A percentile compares a stretch with the other conserved stretches of the same genome.
These are phyloP conservation scores for Cucumis sativus DNA, from an alignment of 306 rosid species.

Conservation along the genomic window Cucumber_9930_V3 NC_026657.2:21851501-21852000, in stretches of 20 bases:
- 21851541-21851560: background rate
- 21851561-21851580: background rate
- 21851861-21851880: background rate
- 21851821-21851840: slow-evolving; percentile 67
- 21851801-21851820: slow-evolving; percentile 70
- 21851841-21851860: slow-evolving; percentile 67
- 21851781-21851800: slow-evolving; percentile 86
- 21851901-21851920: background rate
- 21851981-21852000: background rate
- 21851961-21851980: background rate
- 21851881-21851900: background rate
- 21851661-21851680: slow-evolving; percentile 78
- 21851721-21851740: background rate
- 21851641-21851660: slow-evolving; percentile 92
- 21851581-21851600: background rate
- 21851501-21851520: background rate
- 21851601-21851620: slow-evolving; percentile 93
- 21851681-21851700: background rate
- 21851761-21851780: slow-evolving; percentile 42
- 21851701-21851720: background rate
- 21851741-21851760: background rate
- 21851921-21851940: background rate
- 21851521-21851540: background rate
- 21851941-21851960: background rate
- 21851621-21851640: slow-evolving; percentile 84